phyloP scores from a whole-genome alignment of 306 rosid genomes.

The Vigna radiata region DNA sequence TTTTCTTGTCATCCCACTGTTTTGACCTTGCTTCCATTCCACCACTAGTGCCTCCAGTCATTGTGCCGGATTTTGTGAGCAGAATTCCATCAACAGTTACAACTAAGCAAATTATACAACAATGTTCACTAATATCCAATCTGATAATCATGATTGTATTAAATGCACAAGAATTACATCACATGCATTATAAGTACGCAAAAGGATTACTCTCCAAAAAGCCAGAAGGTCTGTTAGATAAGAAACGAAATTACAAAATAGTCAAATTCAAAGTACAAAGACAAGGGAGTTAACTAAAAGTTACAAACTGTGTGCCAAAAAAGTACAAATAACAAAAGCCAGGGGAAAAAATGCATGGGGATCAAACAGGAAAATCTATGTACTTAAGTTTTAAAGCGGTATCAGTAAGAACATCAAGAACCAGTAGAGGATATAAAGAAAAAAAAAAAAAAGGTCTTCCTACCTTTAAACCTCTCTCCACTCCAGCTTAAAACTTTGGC shows the following conservation, averaged over 20 bases:
- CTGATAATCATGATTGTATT: slow-evolving; percentile 13
- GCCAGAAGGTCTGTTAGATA: slow-evolving; percentile 22
- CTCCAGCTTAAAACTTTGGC: slow-evolving; percentile 96
- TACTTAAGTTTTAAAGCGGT: slow-evolving; percentile 26
- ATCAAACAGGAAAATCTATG: slow-evolving; percentile 32
- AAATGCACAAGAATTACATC: slow-evolving; percentile 32
- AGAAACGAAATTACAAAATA: background rate
- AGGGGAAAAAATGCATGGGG: slow-evolving; percentile 6
- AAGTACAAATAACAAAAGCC: slow-evolving; percentile 25
- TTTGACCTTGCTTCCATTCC: slow-evolving; percentile 99
- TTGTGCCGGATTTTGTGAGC: slow-evolving; percentile 95
- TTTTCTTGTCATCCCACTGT: slow-evolving; percentile 97
- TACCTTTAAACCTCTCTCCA: slow-evolving; percentile 97
- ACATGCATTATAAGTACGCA: slow-evolving; percentile 2
- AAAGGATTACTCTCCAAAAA: slow-evolving; percentile 23
- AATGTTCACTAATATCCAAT: slow-evolving; percentile 31
- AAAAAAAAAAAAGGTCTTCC: slow-evolving; percentile 6
- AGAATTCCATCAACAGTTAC: slow-evolving; percentile 96
- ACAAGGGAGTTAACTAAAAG: slow-evolving; percentile 1
- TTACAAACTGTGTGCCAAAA: slow-evolving; percentile 16
- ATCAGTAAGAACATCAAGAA: slow-evolving; percentile 21
- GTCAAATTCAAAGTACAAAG: background rate
- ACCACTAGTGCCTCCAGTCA: slow-evolving; percentile 99
- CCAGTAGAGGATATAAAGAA: background rate
- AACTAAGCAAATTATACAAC: slow-evolving; percentile 61